Evolutionary conservation across 1,284 basidiomycete genomes (phyloP), one percentile per base, ranked within the genome.

Genomic region (Uromyces viciae-fabae): DNA sequence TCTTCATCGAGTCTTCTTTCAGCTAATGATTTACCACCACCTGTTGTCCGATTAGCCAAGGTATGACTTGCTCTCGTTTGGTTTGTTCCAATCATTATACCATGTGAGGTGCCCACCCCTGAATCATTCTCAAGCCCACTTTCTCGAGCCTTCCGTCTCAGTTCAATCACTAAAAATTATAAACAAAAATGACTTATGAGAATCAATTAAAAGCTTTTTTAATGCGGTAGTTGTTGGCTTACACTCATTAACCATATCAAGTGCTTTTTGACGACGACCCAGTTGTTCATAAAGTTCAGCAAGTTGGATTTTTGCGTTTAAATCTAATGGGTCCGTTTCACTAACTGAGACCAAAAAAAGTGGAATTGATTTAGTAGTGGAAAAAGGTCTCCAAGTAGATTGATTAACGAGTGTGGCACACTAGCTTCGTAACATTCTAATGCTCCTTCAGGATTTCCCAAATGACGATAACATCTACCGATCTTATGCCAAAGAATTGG

Each of bases 181-280:
- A 25, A 79, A 71, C 19, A 43, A 60, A 58, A 76, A 36, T 8
- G 64, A 52, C 38, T 14, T 54, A 33, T 46, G 62, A 71, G 76
- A 82, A 25, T 79, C 62, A 1, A 56, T 60, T 7, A 82, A 81
- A 25, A 83, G 76, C 9, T 69, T 68, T 42, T 81, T 82, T 43
- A 81, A n/a, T 3, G 19, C 4, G 17, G 60, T 14, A n/a, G n/a
- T n/a, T n/a, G n/a, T 31, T 8, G 36, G 38, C 85, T 42, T 82
- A 93, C 94, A 93, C 89, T 95, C 91, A 79, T 93, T 92, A 2
- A 98, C 93, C 0, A 96, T 87, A 31, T 93, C 91, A 0, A 97
- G 88, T 0, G 95, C 95, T 84, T 92, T 92, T 22, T 91, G 88
- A 3, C 92, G 91, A 83, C 94, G 90, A 58, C 92, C 91, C 82